Base-by-base conservation (phyloP, 129 eudicot species). In the Scalesia atractyloides region DNA sequence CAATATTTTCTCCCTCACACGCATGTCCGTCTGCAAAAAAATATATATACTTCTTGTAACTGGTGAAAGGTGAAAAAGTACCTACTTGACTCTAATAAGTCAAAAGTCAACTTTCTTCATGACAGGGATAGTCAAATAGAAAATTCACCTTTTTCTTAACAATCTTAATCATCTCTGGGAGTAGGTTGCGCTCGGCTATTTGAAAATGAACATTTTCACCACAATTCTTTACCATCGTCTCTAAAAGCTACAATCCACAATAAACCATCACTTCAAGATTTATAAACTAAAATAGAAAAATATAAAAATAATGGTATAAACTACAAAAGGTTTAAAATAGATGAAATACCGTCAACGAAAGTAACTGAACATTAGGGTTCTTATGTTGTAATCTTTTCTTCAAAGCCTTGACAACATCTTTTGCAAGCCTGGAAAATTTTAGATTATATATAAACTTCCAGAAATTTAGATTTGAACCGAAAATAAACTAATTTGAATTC, bases 141-240 rank as follows among this genome's bases (percentile, higher is more conserved):
- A 30, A 20, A 9, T 49, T 51, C 30, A 80, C 80, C 98, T 84
- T 89, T 73, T 87, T 89, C 89, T 84, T 87, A 24, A 87, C 95
- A 61, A 93, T 87, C 75, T 89, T 93, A 76, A 85, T 83, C 98
- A 93, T 89, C 68, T 93, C 96, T 61, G 82, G 95, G 47, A 89
- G 80, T 70, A 93, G 59, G 49, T 81, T 86, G 70, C 87, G 81
- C 70, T 93, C 98, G 13, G 91, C 86, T n/a, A 93, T 89, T 65
- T 83, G 96, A 56, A 81, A 60, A 77, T 93, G 98, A 74, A 93
- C 89, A 71, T 85, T 77, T 59, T 89, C 98, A 64, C 98, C 96
- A 74, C 98, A 89, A 75, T 93, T 93, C 87, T 89, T 89, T 71
- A 93, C 98, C 90, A 93, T 85, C 33, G 95, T 89, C 87, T 93